These are phyloP conservation scores for Apiotrichum mycotoxinovorans DNA, from an alignment of 1,284 basidiomycete species.

Conservation along the genomic window DNA sequence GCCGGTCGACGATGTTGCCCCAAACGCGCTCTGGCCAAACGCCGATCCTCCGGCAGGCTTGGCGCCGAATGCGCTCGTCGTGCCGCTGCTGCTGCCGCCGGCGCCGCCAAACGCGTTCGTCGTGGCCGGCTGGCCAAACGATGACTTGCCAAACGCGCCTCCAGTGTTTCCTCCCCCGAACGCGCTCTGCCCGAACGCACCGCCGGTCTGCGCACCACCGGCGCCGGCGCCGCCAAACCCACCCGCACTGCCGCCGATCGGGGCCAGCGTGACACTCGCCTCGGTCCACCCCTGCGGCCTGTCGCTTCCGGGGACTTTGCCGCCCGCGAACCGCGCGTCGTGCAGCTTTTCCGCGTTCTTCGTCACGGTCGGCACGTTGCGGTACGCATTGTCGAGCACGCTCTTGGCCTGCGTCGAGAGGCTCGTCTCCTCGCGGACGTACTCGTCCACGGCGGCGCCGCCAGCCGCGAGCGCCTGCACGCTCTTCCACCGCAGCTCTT, in stretches of 20 bases:
- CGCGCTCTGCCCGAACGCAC: slow-evolving; percentile 5
- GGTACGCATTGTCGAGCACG: slow-evolving; percentile 30
- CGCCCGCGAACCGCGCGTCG: slow-evolving; percentile 33
- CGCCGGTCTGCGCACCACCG: neutral
- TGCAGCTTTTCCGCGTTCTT: slow-evolving; percentile 38
- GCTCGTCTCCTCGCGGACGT: slow-evolving; percentile 38
- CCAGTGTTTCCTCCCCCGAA: neutral
- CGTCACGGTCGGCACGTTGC: slow-evolving; percentile 23
- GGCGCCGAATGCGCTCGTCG: neutral
- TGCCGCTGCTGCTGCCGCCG: neutral
- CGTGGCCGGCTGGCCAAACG: slow-evolving; percentile 1
- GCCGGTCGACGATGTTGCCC: neutral
- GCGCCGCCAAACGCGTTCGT: neutral
- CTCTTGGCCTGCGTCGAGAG: slow-evolving; percentile 24
- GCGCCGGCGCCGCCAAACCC: neutral
- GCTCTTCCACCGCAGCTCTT: slow-evolving; percentile 74
- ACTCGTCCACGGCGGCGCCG: slow-evolving; percentile 1
- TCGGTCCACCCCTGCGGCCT: slow-evolving; percentile 38
- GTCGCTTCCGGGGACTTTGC: slow-evolving; percentile 14
- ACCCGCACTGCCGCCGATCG: neutral
- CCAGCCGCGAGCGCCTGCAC: slow-evolving; percentile 52
- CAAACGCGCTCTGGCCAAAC: slow-evolving; percentile 7
- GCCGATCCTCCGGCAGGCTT: neutral
- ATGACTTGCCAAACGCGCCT: neutral
- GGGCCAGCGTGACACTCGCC: slow-evolving; percentile 14